A percentile compares a stretch with the other conserved stretches of the same genome.
Conservation (phyloP, 192 early-diverging fungal genomes). For the Coemansia sp. region DNA sequence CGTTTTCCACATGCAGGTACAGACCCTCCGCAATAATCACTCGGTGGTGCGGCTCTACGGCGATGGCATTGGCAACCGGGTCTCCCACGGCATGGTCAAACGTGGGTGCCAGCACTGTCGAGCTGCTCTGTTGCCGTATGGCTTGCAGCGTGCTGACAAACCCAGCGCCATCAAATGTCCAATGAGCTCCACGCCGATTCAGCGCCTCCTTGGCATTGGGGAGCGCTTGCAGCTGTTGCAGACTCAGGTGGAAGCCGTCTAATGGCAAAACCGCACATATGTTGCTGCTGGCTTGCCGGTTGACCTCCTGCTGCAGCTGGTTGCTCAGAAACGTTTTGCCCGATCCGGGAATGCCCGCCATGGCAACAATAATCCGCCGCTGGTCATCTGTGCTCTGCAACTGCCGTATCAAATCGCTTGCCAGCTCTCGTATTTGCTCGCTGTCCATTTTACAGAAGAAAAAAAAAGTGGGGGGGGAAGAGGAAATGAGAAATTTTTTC, state of each 20-base stretch:
- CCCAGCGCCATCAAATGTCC: slow-evolving; percentile 54
- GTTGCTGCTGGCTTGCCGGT: background rate
- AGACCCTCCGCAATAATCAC: slow-evolving; percentile 58
- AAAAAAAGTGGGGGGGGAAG: too few species aligned
- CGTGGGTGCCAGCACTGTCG: slow-evolving; percentile 31
- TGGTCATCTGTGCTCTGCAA: background rate
- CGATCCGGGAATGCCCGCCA: slow-evolving; percentile 30
- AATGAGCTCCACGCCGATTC: slow-evolving; percentile 54
- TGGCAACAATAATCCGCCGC: slow-evolving; percentile 27
- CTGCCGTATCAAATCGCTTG: too few species aligned
- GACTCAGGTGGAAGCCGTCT: slow-evolving; percentile 61
- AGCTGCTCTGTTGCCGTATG: slow-evolving; percentile 1
- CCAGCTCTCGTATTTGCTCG: too few species aligned
- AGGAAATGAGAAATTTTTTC: too few species aligned
- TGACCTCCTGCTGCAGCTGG: slow-evolving; percentile 10
- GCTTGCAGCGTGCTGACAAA: slow-evolving; percentile 24
- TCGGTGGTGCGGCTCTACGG: slow-evolving; percentile 32
- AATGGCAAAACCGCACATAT: slow-evolving; percentile 52
- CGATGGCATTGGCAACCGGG: slow-evolving; percentile 47
- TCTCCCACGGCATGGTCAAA: slow-evolving; percentile 58
- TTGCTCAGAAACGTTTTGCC: slow-evolving; percentile 40
- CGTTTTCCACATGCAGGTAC: slow-evolving; percentile 43
- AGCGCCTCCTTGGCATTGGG: slow-evolving; percentile 45
- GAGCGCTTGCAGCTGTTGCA: slow-evolving; percentile 10
- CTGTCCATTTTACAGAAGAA: too few species aligned